Conservation (phyloP, 768 basidiomycete genomes). For the Coprinellus micaceus region DNA sequence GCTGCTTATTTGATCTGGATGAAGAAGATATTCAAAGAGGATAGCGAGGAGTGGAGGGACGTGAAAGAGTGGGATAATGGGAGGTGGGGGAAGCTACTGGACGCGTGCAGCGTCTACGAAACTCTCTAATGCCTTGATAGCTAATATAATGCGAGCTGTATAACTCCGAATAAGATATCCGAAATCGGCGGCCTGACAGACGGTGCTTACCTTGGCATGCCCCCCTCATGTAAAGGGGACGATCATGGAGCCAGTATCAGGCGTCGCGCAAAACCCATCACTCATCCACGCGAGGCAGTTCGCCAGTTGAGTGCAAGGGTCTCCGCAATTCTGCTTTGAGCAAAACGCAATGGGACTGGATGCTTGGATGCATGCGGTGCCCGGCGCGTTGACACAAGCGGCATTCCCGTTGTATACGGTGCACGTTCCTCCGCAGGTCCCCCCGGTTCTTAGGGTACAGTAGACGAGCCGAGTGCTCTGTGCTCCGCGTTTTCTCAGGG, state of each 20-base stretch:
- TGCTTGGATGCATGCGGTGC: constrained; percentile 29
- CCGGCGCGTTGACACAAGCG: constrained; percentile 24
- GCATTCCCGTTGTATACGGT: constrained; percentile 27
- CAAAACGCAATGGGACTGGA: constrained; percentile 29
- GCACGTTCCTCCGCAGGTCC: constrained; percentile 29
- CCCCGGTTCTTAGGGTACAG: constrained; percentile 19
- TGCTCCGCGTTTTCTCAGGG: constrained; percentile 20
- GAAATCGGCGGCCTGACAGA: background rate
- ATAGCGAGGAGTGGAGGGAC: constrained; percentile 41
- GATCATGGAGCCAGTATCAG: constrained; percentile 25
- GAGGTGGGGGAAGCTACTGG: constrained; percentile 28
- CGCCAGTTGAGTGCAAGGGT: constrained; percentile 20
- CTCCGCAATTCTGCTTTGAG: constrained; percentile 18
- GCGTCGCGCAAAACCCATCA: constrained; percentile 27
- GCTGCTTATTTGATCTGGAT: constrained; percentile 28
- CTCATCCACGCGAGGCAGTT: constrained; percentile 23
- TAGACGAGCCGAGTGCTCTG: constrained; percentile 24
- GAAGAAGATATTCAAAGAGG: constrained; percentile 30
- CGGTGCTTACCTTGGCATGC: too few relatives aligned
- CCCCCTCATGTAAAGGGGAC: background rate
- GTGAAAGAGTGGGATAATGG: constrained; percentile 36
- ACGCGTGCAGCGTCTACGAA: background rate
- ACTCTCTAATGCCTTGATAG: background rate
- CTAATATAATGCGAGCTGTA: background rate
- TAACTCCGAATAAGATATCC: too few relatives aligned